Base-by-base conservation (phyloP, 495 filamentous ascomycete genomes). In the Polyplosphaeria fusca region DNA sequence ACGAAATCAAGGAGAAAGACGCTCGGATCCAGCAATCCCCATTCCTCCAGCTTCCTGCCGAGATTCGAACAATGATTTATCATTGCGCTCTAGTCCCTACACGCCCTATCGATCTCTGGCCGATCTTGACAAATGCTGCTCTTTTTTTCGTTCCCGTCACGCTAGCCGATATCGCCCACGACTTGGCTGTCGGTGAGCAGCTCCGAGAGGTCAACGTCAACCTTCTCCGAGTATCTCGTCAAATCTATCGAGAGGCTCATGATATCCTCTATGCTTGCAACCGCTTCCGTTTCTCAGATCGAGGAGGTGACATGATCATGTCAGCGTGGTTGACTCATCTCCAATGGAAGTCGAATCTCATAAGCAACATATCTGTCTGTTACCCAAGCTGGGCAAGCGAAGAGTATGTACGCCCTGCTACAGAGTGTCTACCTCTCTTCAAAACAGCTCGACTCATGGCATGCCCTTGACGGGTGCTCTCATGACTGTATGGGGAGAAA, bases 71-170 rank as follows among this genome's bases (percentile, higher is more conserved):
- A 26, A 3, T 14, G 11, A 47, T 60, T 20, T 60, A 60, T 38
- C 16, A 46, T 19, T 24, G 23, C 24, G 38, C 35, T 22, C 46
- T 58, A 12, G 46, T 58, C 22, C 16, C 27, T 7, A 18, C 9
- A 35, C 46, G 22, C 3, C 45, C 54, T 12, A 32, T 58, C 24
- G 54, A 58, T 22, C 22, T 58, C n/a, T 57, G 54, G 54, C 54
- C 45, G 5, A 57, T 50, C 5, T 9, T 46, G 9, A 23, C 25
- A 25, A 4, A 35, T 42, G 28, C 14, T 20, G 11, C 7, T n/a
- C 16, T 1, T 5, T 20, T 19, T 5, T 12, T 23, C 11, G n/a
- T 3, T 16, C 41, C 22, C 23, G 16, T 5, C 19, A 22, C 16
- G 7, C n/a, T n/a, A n/a, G n/a, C n/a, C n/a, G 30, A 14, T 14